Evolutionary conservation across 2,329 filamentous ascomycete species (phyloP), one percentile per base, ranked within the genome.

Genomic region (Ceratocystis colombiana): DNA sequence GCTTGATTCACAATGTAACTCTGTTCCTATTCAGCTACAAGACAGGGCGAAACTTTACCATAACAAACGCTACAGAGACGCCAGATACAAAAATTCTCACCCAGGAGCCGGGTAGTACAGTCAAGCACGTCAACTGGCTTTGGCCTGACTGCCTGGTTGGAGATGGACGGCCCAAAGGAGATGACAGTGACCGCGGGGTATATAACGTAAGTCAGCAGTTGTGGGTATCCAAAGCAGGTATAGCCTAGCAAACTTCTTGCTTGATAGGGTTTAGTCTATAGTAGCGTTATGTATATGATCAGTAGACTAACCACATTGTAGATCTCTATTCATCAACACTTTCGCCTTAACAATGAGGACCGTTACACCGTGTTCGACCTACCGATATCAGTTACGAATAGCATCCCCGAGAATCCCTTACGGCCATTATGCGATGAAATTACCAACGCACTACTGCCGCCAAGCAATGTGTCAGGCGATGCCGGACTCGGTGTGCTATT

Each of bases 321-420:
- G 80, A 85, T 89, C 71, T 88, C 85, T 5, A 87, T 89, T 70
- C 85, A 86, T 66, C 86, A 89, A 71, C 85, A 80, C 71, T 89
- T 88, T 73, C 80, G 84, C 12, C 77, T 88, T 66, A 88, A 89
- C 71, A 80, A 78, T 12, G 78, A 79, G 1, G 78, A 87, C 61
- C 79, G 83, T 70, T 89, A 89, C 73, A 88, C 86, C 7, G 82
- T 89, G 65, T 88, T 88, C 70, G 84, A 89, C 70, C 75, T 89
- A 12, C 87, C 87, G 20, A 86, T 89, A 70, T 79, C 80, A 2
- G 81, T 89, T 46, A 87, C 85, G 5, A 89, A 89, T 73, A 78
- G 76, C 48, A 88, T 89, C 69, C 72, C 74, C 41, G 25, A 53
- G 5, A 71, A 72, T 22, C 73, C 73, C 25, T 71, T 73, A 67